Base-by-base conservation (phyloP, 2,329 filamentous ascomycete species). In the Phialophora chinensis region DNA sequence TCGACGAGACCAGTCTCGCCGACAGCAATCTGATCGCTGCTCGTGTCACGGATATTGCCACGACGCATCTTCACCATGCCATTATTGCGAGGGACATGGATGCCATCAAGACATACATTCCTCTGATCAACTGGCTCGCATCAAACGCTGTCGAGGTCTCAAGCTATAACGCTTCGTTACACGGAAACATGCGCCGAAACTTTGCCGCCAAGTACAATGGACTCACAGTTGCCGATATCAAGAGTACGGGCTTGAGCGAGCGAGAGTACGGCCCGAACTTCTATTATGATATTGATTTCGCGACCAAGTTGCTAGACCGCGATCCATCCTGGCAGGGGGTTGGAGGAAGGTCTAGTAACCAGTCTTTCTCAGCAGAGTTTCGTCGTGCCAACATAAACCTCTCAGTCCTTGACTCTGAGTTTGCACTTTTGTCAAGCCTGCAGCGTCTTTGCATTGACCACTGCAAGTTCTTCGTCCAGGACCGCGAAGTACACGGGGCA, bases 341-440 rank as follows among this genome's bases (percentile, higher is more conserved):
- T 12, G 23, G 29, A 33, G 53, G 55, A 8, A 60, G 25, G 42
- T 42, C 65, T 3, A 55, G 55, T 17, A 50, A 52, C 31, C 70
- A 71, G 49, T 70, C 69, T 20, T 96, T 96, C 79, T 85, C 86
- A 68, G 86, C 87, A 57, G 95, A 99, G 76, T 90, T 99, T 79
- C 87, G 89, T 73, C 88, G 88, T 67, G 95, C 94, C 50, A 99
- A 99, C 77, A 82, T 90, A 69, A 98, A 99, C 77, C 78, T 99
- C 60, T 96, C 93, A 27, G 83, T 97, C 38, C 92, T 99, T 38
- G 93, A 98, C 77, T 91, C 94, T 27, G 93, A 99, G 80, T 89
- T 73, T 33, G 44, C 50, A 11, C 86, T 99, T 20, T 90, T 97
- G 70, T 88, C 92, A 73, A 91, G 92, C 63, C 98, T 94, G 92